Evolutionary conservation across 2,329 filamentous ascomycete species (phyloP).

Genomic region (Fusarium luffae): DNA sequence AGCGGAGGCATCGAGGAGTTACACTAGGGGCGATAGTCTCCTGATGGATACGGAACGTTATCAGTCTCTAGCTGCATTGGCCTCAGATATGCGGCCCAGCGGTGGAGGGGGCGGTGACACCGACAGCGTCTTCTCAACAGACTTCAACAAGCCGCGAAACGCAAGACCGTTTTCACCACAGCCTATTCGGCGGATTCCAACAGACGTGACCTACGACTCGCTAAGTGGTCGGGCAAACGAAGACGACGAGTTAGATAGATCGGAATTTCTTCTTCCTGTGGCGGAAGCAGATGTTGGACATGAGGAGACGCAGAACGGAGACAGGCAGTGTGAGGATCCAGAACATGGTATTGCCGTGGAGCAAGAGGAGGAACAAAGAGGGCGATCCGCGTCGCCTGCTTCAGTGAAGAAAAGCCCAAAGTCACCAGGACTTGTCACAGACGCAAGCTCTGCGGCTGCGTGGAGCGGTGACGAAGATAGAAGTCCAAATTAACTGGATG

Average conservation of each 20-base stretch:
- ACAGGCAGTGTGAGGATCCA: neutral
- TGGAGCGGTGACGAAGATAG: constrained; percentile 37
- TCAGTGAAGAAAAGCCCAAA: constrained; percentile 29
- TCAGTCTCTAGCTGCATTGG: constrained; percentile 66
- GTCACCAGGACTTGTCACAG: constrained; percentile 45
- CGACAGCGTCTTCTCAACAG: constrained; percentile 64
- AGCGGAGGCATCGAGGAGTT: constrained; percentile 53
- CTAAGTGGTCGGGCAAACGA: constrained; percentile 46
- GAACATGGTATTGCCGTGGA: neutral
- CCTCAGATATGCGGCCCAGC: constrained; percentile 43
- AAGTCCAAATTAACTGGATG: constrained; percentile 9
- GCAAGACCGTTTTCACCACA: constrained; percentile 71
- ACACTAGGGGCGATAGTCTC: constrained; percentile 65
- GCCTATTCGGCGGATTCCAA: constrained; percentile 56
- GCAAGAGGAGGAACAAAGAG: constrained; percentile 34
- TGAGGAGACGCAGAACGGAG: constrained; percentile 22
- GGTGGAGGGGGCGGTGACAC: constrained; percentile 56
- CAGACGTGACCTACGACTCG: constrained; percentile 56
- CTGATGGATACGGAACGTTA: constrained; percentile 64
- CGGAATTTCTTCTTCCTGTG: constrained; percentile 41
- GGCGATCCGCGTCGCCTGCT: constrained; percentile 27
- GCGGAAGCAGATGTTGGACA: constrained; percentile 33
- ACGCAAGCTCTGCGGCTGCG: constrained; percentile 45
- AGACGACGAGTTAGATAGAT: constrained; percentile 32
- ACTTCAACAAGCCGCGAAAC: constrained; percentile 64